These are phyloP conservation scores for Phoma sp. DNA, from an alignment of 2,329 filamentous ascomycete genomes.

Conservation along the genomic window DNA sequence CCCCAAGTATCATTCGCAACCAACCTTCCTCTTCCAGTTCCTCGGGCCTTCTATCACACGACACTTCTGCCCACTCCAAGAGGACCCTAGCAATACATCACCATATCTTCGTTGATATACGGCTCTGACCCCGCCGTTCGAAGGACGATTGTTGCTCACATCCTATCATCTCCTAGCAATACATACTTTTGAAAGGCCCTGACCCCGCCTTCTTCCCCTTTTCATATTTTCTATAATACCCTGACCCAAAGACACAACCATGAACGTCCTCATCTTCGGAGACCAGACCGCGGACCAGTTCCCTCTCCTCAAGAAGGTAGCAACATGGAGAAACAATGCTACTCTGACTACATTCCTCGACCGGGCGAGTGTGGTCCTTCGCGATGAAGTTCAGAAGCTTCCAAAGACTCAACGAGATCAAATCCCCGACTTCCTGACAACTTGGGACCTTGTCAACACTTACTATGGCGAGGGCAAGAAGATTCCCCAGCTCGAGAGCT, in stretches of 20 bases:
- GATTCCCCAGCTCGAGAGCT: constrained; percentile 68
- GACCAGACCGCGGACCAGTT: constrained; percentile 74
- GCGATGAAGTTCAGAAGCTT: constrained; percentile 64
- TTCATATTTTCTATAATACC: constrained; percentile 35
- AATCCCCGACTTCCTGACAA: constrained; percentile 66
- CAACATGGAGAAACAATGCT: constrained; percentile 59
- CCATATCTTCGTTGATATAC: constrained; percentile 21
- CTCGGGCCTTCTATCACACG: constrained; percentile 28
- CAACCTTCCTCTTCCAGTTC: constrained; percentile 33
- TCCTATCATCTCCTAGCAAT: constrained; percentile 12
- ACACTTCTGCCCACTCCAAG: constrained; percentile 19
- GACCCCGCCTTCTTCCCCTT: constrained; percentile 10
- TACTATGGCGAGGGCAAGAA: constrained; percentile 65
- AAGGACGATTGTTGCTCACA: constrained; percentile 6
- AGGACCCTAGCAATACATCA: constrained; percentile 12
- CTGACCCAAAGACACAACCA: constrained; percentile 32
- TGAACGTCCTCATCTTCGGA: constrained; percentile 68
- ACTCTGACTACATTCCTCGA: constrained; percentile 68
- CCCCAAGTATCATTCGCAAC: constrained; percentile 26
- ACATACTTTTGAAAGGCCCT: constrained; percentile 8
- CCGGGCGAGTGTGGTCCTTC: constrained; percentile 62
- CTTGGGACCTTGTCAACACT: constrained; percentile 69
- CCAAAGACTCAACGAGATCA: constrained; percentile 62
- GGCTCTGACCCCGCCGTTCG: constrained; percentile 15
- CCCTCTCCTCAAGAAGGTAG: constrained; percentile 61